Evolutionary conservation across 805 yeast species (phyloP).

Genomic region (Pichia nakasei): DNA sequence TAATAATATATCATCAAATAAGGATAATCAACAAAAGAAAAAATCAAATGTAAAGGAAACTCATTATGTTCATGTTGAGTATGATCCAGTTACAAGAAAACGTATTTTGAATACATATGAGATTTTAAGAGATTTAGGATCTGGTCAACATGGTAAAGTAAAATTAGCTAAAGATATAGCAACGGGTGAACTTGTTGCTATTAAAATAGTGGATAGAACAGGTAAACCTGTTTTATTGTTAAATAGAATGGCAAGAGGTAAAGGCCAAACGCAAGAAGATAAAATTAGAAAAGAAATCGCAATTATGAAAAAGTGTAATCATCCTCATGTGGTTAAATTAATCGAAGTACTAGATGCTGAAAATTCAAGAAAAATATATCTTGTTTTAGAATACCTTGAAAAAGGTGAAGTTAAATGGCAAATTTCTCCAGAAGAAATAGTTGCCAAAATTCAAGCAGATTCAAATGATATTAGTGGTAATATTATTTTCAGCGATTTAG

Average conservation of each 20-base stretch:
- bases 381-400: constrained; percentile 84
- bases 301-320: constrained; percentile 84
- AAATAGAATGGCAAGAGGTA: constrained; percentile 31
- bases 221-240: constrained; percentile 37
- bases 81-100: constrained; percentile 78
- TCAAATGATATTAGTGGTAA: constrained; percentile 5
- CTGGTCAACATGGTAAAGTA: constrained; percentile 99
- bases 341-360: constrained; percentile 84
- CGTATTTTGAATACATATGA: constrained; percentile 86
- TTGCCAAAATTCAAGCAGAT: constrained; percentile 8
- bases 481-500: constrained; percentile 2
- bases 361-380: constrained; percentile 72
- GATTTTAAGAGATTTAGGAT: constrained; percentile 76
- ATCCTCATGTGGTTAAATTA: constrained; percentile 85
- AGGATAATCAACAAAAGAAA: neutral
- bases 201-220: constrained; percentile 80
- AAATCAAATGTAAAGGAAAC: constrained; percentile 67
- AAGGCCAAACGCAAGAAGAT: constrained; percentile 43
- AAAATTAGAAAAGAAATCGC: constrained; percentile 82
- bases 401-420: constrained; percentile 91
- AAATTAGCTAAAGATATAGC: constrained; percentile 74
- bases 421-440: constrained; percentile 21
- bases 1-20: neutral
- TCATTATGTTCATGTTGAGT: constrained; percentile 66
- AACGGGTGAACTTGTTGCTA: constrained; percentile 70